A percentile compares a stretch with the other conserved stretches of the same genome.
phyloP scores from a whole-genome alignment of 2,329 filamentous ascomycete genomes.

The Aschersonia sp. region DNA sequence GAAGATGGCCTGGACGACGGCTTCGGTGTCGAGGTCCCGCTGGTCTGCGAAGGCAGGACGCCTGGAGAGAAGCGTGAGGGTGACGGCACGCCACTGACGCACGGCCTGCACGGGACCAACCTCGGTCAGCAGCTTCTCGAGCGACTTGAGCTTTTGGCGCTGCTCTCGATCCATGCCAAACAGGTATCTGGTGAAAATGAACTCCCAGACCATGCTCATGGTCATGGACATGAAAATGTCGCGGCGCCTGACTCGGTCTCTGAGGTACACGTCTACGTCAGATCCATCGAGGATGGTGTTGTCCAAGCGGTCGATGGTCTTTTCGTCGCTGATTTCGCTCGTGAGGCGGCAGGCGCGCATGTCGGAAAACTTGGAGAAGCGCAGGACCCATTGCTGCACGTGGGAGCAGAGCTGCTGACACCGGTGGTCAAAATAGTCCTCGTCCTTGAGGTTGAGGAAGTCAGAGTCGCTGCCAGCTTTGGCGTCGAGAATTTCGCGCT shows the following conservation, averaged over 20 bases:
- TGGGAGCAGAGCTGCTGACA: conserved; percentile 93
- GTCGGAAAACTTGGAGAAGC: conserved; percentile 96
- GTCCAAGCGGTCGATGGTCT: conserved; percentile 85
- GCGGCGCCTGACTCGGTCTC: conserved; percentile 73
- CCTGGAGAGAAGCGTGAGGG: conserved; percentile 73
- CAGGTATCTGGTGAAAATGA: conserved; percentile 91
- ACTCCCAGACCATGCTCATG: conserved; percentile 99
- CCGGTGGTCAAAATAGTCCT: conserved; percentile 88
- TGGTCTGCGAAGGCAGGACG: conserved; percentile 69
- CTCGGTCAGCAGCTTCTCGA: conserved; percentile 83
- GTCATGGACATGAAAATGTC: conserved; percentile 98
- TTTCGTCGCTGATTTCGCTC: conserved; percentile 76
- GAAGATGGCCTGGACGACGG: conserved; percentile 77
- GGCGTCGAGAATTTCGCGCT: conserved; percentile 38
- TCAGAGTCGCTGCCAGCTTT: conserved; percentile 46
- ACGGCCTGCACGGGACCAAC: conserved; percentile 82
- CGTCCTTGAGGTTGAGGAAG: conserved; percentile 69
- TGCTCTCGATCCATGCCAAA: conserved; percentile 99
- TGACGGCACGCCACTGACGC: conserved; percentile 92
- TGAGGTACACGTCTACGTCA: conserved; percentile 77
- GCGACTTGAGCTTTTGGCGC: conserved; percentile 87
- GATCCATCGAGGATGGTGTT: conserved; percentile 89
- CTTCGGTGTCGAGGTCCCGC: conserved; percentile 80
- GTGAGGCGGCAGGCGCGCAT: conserved; percentile 75
- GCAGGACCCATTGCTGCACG: conserved; percentile 92